Conservation (phyloP, 768 basidiomycete genomes). For the Cystofilobasidium macerans region DNA sequence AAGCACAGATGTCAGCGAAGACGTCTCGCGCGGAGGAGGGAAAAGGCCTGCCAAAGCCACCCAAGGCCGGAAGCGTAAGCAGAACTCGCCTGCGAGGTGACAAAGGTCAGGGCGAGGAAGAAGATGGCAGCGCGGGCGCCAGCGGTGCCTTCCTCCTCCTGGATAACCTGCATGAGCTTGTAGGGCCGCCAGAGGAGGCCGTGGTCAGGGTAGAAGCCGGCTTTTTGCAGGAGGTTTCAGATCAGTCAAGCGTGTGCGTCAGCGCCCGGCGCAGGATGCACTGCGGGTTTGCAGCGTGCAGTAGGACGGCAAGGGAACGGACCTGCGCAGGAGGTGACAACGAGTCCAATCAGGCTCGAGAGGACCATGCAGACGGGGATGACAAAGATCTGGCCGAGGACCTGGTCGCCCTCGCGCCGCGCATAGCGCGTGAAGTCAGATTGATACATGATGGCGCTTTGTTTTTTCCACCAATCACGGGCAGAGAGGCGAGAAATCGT, state of each 20-base stretch:
- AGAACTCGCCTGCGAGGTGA: no score
- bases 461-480: no score
- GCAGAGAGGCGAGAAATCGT: no score
- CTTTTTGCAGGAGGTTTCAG: constrained; percentile 5
- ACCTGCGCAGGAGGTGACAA: constrained; percentile 32
- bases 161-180: constrained; percentile 25
- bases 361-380: constrained; percentile 28
- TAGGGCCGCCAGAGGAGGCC: constrained; percentile 30
- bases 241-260: no score
- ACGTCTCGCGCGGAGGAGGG: no score
- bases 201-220: constrained; percentile 31
- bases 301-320: background rate
- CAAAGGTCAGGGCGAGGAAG: constrained; percentile 33
- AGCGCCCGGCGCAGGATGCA: no score
- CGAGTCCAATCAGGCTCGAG: constrained; percentile 32
- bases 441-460: background rate
- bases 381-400: constrained; percentile 22
- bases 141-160: constrained; percentile 25
- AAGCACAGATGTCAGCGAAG: no score
- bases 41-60: no score
- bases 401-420: constrained; percentile 29
- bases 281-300: no score
- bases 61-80: no score
- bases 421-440: constrained; percentile 34
- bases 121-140: constrained; percentile 35